Percentiles rank a stretch among this genome's conserved stretches.
Conservation (phyloP, 2,329 filamentous ascomycete species). For the Apiospora saccharicola region DNA sequence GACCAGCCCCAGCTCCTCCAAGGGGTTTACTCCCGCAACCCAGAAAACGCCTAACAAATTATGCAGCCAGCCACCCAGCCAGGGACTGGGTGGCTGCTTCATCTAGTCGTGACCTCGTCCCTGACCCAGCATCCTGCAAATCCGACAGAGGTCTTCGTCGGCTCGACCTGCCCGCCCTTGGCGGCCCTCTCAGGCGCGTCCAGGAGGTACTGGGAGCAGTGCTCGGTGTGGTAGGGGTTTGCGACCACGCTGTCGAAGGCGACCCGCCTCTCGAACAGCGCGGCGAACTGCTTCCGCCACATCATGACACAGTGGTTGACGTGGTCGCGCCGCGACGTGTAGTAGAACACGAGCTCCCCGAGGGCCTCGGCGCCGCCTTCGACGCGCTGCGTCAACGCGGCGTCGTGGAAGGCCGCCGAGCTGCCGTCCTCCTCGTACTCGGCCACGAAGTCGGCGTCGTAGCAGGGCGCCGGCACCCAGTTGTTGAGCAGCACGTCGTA, state of each 20-base stretch:
- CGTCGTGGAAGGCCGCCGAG: constrained; percentile 36
- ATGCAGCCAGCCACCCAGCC: background rate
- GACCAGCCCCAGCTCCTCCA: background rate
- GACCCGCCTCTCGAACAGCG: constrained; percentile 8
- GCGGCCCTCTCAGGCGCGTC: constrained; percentile 31
- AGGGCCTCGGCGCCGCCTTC: constrained; percentile 23
- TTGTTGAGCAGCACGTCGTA: constrained; percentile 39
- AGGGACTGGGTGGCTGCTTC: background rate
- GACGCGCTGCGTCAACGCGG: constrained; percentile 33
- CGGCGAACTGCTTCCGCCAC: constrained; percentile 21
- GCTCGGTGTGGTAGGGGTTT: constrained; percentile 37
- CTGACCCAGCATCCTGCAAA: constrained; percentile 16
- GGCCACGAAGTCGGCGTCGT: constrained; percentile 35
- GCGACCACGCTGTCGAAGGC: constrained; percentile 35
- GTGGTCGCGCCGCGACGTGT: constrained; percentile 23
- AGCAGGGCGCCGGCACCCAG: constrained; percentile 36
- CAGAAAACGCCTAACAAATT: background rate
- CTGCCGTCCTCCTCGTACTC: constrained; percentile 38
- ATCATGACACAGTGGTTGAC: constrained; percentile 22
- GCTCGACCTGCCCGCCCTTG: background rate
- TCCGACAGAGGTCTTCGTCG: constrained; percentile 1
- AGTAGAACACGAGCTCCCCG: background rate
- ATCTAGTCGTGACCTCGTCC: background rate
- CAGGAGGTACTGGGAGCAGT: constrained; percentile 39
- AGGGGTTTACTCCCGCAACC: background rate